Conservation (phyloP, 805 yeast species). For the Suhomyces prunicola region DNA sequence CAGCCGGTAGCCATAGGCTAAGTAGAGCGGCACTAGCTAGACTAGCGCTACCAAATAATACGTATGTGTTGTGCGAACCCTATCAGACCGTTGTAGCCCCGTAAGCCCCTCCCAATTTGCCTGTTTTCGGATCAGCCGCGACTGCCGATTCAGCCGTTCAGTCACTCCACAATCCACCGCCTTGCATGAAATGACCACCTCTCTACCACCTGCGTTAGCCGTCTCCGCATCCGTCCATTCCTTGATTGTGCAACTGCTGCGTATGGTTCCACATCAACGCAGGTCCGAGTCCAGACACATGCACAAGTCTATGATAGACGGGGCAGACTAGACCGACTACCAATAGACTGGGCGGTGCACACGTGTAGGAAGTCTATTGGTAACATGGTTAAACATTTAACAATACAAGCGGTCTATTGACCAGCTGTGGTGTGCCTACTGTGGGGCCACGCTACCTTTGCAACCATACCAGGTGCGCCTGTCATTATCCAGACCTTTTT, state of each 20-base stretch:
- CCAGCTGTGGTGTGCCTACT: not conserved
- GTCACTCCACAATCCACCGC: not conserved
- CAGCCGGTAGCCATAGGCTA: constrained; percentile 32
- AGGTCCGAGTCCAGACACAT: not conserved
- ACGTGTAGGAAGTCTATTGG: too few relatives aligned
- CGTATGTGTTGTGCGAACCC: too few relatives aligned
- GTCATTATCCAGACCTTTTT: not conserved
- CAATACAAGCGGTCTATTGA: not conserved
- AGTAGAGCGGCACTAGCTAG: too few relatives aligned
- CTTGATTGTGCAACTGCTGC: not conserved
- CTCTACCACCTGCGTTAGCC: too few relatives aligned
- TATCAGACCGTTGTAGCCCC: not conserved
- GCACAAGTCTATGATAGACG: too few relatives aligned
- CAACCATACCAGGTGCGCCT: not conserved
- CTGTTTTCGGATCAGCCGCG: not conserved
- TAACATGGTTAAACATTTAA: not conserved
- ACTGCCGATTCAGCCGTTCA: not conserved
- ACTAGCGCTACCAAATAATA: too few relatives aligned
- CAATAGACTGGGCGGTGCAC: too few relatives aligned
- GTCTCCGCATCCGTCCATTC: not conserved
- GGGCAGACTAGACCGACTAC: too few relatives aligned
- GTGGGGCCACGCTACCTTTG: not conserved
- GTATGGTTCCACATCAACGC: not conserved
- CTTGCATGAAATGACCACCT: not conserved
- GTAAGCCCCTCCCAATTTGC: not conserved